Percentiles rank a stretch among this genome's conserved stretches.
Conservation (phyloP, 2,329 filamentous ascomycete genomes). For the Dactylonectria macrodidyma region DNA sequence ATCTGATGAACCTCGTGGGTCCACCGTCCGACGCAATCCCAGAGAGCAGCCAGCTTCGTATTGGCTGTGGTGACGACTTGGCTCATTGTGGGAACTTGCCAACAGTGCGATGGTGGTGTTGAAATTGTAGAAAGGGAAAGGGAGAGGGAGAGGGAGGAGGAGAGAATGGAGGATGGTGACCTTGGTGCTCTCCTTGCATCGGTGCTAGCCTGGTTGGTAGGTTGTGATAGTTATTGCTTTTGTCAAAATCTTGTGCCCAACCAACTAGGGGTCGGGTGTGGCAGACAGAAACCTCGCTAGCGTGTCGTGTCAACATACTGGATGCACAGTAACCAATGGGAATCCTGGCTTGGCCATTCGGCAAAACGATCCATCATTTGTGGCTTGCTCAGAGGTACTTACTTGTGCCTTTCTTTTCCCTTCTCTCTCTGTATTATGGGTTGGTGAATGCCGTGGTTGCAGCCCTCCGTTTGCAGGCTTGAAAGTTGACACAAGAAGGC, state of each 20-base stretch:
- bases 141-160: background rate
- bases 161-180: background rate
- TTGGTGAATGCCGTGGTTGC: background rate
- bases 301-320: background rate
- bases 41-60: background rate
- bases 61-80: background rate
- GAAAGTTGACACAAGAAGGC: background rate
- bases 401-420: background rate
- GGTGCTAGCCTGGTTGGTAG: background rate
- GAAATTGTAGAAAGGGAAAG: background rate
- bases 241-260: background rate
- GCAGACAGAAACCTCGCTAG: background rate
- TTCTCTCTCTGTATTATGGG: background rate
- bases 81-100: background rate
- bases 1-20: background rate
- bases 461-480: background rate
- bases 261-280: background rate
- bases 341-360: background rate
- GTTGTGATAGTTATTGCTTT: conserved; percentile 1
- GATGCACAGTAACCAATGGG: background rate
- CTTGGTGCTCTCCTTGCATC: background rate
- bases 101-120: background rate
- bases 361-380: conserved; percentile 1
- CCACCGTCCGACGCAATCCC: background rate
- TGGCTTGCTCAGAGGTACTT: background rate